Conservation (phyloP, 257 asterid species). For the Orobanche coerulescens region DNA sequence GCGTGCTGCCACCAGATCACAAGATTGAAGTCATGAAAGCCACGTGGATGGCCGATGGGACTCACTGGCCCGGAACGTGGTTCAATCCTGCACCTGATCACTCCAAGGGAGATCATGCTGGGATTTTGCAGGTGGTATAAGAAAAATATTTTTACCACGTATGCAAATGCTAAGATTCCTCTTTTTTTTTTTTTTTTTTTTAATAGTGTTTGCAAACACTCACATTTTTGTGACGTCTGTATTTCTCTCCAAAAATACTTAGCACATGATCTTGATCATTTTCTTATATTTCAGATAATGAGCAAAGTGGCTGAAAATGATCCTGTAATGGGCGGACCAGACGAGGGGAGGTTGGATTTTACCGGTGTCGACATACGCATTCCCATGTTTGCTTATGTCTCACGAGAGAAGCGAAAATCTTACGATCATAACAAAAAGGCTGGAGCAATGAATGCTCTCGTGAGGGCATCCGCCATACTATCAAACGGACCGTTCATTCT, state of each 20-base stretch:
- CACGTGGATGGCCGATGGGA: conserved; percentile 98
- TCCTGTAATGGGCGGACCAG: conserved; percentile 68
- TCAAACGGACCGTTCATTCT: conserved; percentile 92
- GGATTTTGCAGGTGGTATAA: conserved; percentile 66
- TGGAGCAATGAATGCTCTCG: conserved; percentile 94
- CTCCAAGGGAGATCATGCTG: conserved; percentile 84
- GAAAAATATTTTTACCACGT: neutral
- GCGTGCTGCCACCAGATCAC: conserved; percentile 36
- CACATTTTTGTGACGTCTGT: neutral
- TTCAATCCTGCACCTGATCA: conserved; percentile 52
- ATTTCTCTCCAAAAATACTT: neutral
- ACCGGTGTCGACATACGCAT: conserved; percentile 70
- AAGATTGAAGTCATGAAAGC: conserved; percentile 40
- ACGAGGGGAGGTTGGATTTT: conserved; percentile 63
- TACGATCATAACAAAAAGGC: conserved; percentile 96
- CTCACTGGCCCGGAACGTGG: conserved; percentile 99
- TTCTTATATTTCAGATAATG: conserved; percentile 57
- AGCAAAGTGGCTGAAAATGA: conserved; percentile 84
- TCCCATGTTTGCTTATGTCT: conserved; percentile 90
- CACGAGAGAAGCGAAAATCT: conserved; percentile 83
- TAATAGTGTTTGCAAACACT: too few species aligned
- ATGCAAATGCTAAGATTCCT: too few species aligned
- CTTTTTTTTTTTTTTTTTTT: neutral
- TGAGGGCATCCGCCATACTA: conserved; percentile 86
- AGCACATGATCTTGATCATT: neutral